These are phyloP conservation scores for Adansonia madagascariensis DNA, from an alignment of 441 rosid species.

Conservation along the genomic window DNA sequence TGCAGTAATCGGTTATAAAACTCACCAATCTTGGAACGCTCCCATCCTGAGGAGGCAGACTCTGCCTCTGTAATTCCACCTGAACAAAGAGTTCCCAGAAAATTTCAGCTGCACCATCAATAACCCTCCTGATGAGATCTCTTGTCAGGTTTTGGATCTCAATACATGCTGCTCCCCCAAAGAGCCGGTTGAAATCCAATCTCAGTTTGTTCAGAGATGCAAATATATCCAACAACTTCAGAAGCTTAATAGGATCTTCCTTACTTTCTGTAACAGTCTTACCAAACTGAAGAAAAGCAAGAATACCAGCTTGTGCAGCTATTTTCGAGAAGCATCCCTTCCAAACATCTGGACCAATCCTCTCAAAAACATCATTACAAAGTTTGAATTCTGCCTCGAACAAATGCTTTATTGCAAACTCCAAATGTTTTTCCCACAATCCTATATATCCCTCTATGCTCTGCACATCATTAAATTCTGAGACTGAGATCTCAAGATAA, in stretches of 20 bases:
- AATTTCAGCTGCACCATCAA: constrained; percentile 87
- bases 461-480: constrained; percentile 87
- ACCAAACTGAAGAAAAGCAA: constrained; percentile 91
- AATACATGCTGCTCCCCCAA: constrained; percentile 86
- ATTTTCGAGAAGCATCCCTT: constrained; percentile 95
- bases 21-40: constrained; percentile 79
- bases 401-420: constrained; percentile 96
- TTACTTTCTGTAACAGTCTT: constrained; percentile 90
- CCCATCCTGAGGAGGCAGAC: constrained; percentile 80
- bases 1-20: constrained; percentile 84
- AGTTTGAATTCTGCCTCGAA: constrained; percentile 94
- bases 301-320: constrained; percentile 94
- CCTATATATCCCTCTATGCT: constrained; percentile 84
- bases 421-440: constrained; percentile 94
- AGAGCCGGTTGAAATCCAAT: constrained; percentile 88
- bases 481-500: constrained; percentile 84
- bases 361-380: constrained; percentile 92
- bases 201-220: constrained; percentile 82
- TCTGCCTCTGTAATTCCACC: constrained; percentile 83
- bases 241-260: constrained; percentile 90
- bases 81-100: constrained; percentile 93
- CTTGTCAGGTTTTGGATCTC: constrained; percentile 94
- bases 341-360: constrained; percentile 81
- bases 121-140: constrained; percentile 86
- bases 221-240: constrained; percentile 86